Evolutionary conservation across 1,284 basidiomycete species (phyloP).

Genomic region (Pisolithus thermaeus): DNA sequence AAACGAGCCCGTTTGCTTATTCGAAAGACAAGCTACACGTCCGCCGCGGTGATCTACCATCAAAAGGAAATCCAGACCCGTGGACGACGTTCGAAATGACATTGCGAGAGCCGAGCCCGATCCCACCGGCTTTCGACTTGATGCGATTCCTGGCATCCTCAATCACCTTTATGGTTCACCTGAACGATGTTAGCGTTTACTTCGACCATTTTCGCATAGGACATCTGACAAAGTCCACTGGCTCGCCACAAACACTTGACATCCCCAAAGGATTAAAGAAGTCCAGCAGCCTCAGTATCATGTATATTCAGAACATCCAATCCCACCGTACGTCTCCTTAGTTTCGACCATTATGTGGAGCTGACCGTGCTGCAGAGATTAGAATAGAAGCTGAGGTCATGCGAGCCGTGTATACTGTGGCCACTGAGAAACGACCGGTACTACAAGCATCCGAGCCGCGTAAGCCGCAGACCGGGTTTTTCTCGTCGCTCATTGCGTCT

Average conservation of each 20-base stretch:
- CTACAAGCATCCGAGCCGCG: constrained; percentile 32
- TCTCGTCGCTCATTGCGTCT: constrained; percentile 72
- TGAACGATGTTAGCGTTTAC: constrained; percentile 73
- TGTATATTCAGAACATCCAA: constrained; percentile 19
- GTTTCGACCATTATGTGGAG: background rate
- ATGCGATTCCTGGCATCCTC: constrained; percentile 88
- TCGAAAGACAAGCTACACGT: constrained; percentile 55
- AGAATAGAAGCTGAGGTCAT: constrained; percentile 81
- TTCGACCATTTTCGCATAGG: constrained; percentile 78
- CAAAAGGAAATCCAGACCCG: constrained; percentile 32
- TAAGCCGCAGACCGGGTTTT: constrained; percentile 52
- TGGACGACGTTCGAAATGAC: constrained; percentile 95
- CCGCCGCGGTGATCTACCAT: constrained; percentile 64
- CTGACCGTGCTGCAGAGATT: constrained; percentile 43
- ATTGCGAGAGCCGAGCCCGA: constrained; percentile 77
- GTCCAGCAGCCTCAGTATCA: constrained; percentile 34
- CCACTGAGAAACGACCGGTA: constrained; percentile 52
- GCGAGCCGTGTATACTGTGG: constrained; percentile 74
- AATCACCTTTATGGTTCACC: constrained; percentile 89
- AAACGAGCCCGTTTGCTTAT: constrained; percentile 3
- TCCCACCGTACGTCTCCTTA: constrained; percentile 14
- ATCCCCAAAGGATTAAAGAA: constrained; percentile 44
- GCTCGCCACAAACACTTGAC: constrained; percentile 48
- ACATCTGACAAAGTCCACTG: constrained; percentile 66
- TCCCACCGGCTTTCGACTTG: constrained; percentile 83